phyloP scores from a whole-genome alignment of 768 basidiomycete species.

The Botryobasidium botryosum region DNA sequence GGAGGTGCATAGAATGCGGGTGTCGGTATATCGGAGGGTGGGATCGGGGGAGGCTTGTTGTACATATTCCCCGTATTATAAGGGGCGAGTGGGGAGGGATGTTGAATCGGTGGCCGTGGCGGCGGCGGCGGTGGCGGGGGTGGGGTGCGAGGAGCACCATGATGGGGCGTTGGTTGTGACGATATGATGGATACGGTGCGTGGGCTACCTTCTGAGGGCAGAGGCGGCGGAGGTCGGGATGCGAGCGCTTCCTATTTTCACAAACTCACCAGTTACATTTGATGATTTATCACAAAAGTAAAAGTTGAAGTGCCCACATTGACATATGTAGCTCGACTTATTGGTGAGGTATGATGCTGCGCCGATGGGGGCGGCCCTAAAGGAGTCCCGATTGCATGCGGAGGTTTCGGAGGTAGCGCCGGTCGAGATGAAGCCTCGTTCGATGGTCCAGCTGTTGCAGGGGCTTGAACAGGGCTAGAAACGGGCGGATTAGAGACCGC shows the following conservation, averaged over 20 bases:
- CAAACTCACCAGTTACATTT: not conserved
- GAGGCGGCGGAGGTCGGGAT: slow-evolving; percentile 4
- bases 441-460: slow-evolving; percentile 13
- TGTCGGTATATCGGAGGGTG: too few relatives aligned
- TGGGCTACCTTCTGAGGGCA: too few relatives aligned
- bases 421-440: slow-evolving; percentile 13
- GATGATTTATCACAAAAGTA: not conserved
- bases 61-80: too few relatives aligned
- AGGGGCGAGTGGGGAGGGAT: slow-evolving; percentile 1
- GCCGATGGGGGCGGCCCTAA: too few relatives aligned
- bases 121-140: slow-evolving; percentile 13
- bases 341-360: too few relatives aligned
- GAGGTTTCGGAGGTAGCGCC: slow-evolving; percentile 11
- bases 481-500: not conserved
- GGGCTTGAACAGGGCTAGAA: slow-evolving; percentile 10
- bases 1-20: slow-evolving; percentile 11
- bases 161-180: slow-evolving; percentile 26
- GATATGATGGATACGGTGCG: too few relatives aligned
- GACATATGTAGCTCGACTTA: too few relatives aligned
- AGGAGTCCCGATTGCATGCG: too few relatives aligned
- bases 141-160: slow-evolving; percentile 14
- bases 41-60: too few relatives aligned
- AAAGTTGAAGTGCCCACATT: too few relatives aligned
- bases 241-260: not conserved
- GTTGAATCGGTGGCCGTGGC: slow-evolving; percentile 11